phyloP scores from a whole-genome alignment of 169 alveolate genomes.

The Amoebophrya sp. region DNA sequence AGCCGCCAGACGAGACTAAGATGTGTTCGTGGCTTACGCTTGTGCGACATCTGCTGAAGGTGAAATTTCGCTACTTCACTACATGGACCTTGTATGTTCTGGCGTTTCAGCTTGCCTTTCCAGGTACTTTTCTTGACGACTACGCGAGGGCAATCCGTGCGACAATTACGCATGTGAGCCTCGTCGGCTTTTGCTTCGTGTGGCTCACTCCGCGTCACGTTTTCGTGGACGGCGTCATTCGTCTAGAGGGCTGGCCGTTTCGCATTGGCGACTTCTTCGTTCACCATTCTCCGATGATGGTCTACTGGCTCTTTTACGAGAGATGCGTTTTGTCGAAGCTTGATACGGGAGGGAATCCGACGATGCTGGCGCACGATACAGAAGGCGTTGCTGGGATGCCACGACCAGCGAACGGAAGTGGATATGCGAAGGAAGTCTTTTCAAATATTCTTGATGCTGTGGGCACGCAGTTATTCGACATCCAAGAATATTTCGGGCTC shows the following conservation, averaged over 20 bases:
- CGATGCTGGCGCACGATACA: too few species aligned
- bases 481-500: too few species aligned
- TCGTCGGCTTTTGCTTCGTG: background rate
- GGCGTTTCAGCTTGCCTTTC: background rate
- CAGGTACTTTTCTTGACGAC: background rate
- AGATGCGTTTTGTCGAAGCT: background rate
- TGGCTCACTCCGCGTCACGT: background rate
- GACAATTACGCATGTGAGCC: background rate
- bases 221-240: background rate
- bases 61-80: background rate
- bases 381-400: too few species aligned
- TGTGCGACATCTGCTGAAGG: too few species aligned
- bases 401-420: too few species aligned
- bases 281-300: background rate
- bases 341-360: too few species aligned
- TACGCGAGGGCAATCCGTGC: constrained; percentile 15
- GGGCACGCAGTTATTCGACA: too few species aligned
- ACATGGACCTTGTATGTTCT: background rate
- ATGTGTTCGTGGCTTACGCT: too few species aligned
- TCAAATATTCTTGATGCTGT: too few species aligned
- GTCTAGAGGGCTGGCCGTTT: background rate
- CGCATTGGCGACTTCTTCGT: background rate
- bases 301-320: background rate
- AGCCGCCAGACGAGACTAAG: too few species aligned
- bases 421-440: too few species aligned